Conservation (phyloP, 176 grass and related monocot genomes). For the Avena atlantica region DNA sequence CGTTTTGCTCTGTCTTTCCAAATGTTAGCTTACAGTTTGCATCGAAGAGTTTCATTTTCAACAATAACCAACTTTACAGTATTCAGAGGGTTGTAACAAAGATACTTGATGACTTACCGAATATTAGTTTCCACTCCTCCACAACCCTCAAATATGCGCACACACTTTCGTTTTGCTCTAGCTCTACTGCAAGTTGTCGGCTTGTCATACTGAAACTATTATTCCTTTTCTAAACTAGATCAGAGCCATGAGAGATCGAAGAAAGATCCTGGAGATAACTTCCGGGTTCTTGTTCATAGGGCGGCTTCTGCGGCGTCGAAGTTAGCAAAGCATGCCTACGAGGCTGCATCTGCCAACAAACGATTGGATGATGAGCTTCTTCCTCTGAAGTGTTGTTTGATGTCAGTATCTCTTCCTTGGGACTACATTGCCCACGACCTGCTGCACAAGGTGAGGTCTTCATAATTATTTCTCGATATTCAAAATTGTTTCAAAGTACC, state of each 20-base stretch:
- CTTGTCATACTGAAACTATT: conserved; percentile 3
- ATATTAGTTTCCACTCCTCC: neutral
- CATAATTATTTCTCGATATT: neutral
- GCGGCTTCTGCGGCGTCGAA: conserved; percentile 79
- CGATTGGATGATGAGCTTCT: conserved; percentile 60
- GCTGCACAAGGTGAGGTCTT: conserved; percentile 75
- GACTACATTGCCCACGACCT: conserved; percentile 78
- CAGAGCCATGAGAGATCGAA: conserved; percentile 58
- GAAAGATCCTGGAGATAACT: conserved; percentile 66
- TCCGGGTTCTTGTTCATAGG: conserved; percentile 70
- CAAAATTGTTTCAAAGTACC: neutral
- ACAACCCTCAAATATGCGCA: neutral
- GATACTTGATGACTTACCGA: neutral
- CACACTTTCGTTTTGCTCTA: conserved; percentile 28
- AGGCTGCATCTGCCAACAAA: conserved; percentile 56
- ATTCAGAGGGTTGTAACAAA: neutral
- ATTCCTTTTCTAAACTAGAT: conserved; percentile 49
- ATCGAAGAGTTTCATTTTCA: neutral
- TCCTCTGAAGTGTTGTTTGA: conserved; percentile 90
- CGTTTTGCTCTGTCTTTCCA: neutral
- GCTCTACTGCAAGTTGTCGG: conserved; percentile 4
- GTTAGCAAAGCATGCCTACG: conserved; percentile 77
- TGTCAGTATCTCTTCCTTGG: conserved; percentile 97
- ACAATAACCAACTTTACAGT: neutral
- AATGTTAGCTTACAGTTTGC: neutral